A percentile compares a stretch with the other conserved stretches of the same genome.
These are phyloP conservation scores for Uncinocarpus reesii DNA, from an alignment of 2,329 filamentous ascomycete species.

Conservation along the genomic window DNA sequence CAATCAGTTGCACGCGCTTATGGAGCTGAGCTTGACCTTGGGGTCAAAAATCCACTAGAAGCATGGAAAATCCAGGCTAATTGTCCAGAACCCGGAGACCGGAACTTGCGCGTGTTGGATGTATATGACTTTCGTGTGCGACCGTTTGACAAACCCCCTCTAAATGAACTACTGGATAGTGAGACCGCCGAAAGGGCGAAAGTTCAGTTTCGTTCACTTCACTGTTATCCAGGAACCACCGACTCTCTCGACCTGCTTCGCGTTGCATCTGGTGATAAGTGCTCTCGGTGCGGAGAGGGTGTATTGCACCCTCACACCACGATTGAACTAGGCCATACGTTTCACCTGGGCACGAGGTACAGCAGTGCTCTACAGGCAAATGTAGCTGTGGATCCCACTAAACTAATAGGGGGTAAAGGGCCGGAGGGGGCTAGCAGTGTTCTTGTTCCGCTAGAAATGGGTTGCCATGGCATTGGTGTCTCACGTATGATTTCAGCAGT, in stretches of 20 bases:
- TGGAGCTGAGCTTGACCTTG: constrained; percentile 58
- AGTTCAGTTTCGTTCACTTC: constrained; percentile 28
- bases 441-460: constrained; percentile 66
- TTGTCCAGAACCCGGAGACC: background rate
- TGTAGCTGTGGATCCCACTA: constrained; percentile 40
- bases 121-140: constrained; percentile 35
- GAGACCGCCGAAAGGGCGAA: constrained; percentile 18
- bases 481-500: constrained; percentile 82
- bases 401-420: constrained; percentile 11
- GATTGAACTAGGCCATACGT: constrained; percentile 89
- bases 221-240: constrained; percentile 32
- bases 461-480: constrained; percentile 90
- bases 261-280: constrained; percentile 57
- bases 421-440: background rate
- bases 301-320: constrained; percentile 57
- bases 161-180: constrained; percentile 27
- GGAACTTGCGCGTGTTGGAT: constrained; percentile 24
- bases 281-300: constrained; percentile 58
- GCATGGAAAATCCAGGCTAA: constrained; percentile 39
- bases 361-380: constrained; percentile 60
- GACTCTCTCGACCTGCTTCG: constrained; percentile 53
- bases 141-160: constrained; percentile 31
- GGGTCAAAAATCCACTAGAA: constrained; percentile 50
- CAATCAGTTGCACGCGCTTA: constrained; percentile 45
- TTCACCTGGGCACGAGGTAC: constrained; percentile 85